These are phyloP conservation scores for Amanita pallidorosea DNA, from an alignment of 768 basidiomycete species.

Conservation along the genomic window DNA sequence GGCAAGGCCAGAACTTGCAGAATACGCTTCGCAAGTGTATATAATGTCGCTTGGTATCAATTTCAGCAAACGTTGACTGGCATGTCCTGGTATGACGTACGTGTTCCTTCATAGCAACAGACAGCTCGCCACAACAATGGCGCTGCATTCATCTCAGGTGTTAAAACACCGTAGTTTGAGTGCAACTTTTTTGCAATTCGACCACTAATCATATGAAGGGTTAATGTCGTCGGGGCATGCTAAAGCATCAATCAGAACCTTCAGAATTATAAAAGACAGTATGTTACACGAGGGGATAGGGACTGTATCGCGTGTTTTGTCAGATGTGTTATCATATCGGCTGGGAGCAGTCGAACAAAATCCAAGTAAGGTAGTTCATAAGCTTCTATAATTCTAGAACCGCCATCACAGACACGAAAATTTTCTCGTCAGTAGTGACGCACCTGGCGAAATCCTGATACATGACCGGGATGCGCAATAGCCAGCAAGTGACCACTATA, in stretches of 20 bases:
- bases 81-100: conserved; percentile 34
- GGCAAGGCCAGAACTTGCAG: conserved; percentile 45
- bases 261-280: neutral
- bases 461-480: conserved; percentile 63
- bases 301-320: conserved; percentile 58
- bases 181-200: conserved; percentile 51
- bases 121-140: conserved; percentile 73
- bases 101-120: conserved; percentile 57
- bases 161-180: conserved; percentile 41
- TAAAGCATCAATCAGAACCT: conserved; percentile 16
- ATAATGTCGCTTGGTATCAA: conserved; percentile 43
- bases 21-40: conserved; percentile 51
- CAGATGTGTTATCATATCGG: conserved; percentile 53
- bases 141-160: conserved; percentile 67
- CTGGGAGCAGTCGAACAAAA: conserved; percentile 49
- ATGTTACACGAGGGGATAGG: conserved; percentile 60
- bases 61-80: neutral
- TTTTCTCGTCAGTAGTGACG: conserved; percentile 13
- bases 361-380: conserved; percentile 79
- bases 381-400: conserved; percentile 55
- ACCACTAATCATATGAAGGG: conserved; percentile 50
- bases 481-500: conserved; percentile 71
- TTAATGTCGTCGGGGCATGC: conserved; percentile 52
- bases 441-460: conserved; percentile 70
- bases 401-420: conserved; percentile 6